Percentiles rank a stretch among this genome's conserved stretches.
phyloP scores from a whole-genome alignment of 257 asterid species.

The Primulina eburnea region DNA sequence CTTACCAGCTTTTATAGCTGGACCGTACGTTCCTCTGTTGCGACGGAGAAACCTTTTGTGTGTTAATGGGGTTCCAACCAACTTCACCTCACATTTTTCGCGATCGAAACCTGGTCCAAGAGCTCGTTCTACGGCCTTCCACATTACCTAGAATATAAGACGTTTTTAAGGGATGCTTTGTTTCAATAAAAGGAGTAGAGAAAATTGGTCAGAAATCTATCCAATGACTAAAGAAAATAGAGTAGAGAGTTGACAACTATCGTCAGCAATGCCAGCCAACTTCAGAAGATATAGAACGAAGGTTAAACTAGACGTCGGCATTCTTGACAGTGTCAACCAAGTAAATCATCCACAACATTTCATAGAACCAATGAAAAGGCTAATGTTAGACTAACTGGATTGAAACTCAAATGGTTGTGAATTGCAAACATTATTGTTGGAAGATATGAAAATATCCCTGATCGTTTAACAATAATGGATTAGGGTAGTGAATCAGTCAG shows the following conservation, averaged over 20 bases:
- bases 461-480: too few species aligned
- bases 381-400: too few species aligned
- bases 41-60: constrained; percentile 81
- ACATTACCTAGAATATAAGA: constrained; percentile 55
- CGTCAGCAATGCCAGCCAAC: too few species aligned
- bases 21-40: constrained; percentile 88
- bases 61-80: constrained; percentile 85
- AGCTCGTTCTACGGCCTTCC: constrained; percentile 91
- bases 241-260: too few species aligned
- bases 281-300: too few species aligned
- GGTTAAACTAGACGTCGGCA: too few species aligned
- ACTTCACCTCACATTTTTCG: constrained; percentile 77
- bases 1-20: constrained; percentile 83
- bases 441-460: too few species aligned
- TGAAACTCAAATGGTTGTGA: too few species aligned
- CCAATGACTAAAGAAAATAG: not conserved
- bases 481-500: not conserved
- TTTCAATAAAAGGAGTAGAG: constrained; percentile 2
- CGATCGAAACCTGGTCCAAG: constrained; percentile 78
- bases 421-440: too few species aligned
- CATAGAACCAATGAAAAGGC: too few species aligned
- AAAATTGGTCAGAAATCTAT: not conserved
- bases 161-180: not conserved
- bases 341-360: too few species aligned
- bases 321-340: too few species aligned